These are phyloP conservation scores for Ogataea minuta DNA, from an alignment of 805 yeast species.

Conservation along the genomic window DNA sequence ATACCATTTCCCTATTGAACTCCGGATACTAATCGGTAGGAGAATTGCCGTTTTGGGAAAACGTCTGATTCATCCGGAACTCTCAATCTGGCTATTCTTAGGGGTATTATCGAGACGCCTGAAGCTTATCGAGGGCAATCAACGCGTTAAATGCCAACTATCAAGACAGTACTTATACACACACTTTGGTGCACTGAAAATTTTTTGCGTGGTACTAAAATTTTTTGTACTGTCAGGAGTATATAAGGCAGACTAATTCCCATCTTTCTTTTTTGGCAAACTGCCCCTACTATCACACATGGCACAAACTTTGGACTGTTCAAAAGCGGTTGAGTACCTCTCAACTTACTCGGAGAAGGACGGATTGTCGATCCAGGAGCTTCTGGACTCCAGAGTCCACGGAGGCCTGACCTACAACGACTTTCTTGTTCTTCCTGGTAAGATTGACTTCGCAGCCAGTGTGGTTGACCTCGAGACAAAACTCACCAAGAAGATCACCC, in stretches of 20 bases:
- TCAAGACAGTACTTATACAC: too few species aligned
- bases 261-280: constrained; percentile 27
- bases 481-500: constrained; percentile 86
- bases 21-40: constrained; percentile 11
- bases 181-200: constrained; percentile 1
- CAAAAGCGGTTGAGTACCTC: constrained; percentile 69
- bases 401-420: constrained; percentile 99
- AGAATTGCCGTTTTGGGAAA: constrained; percentile 7
- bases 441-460: constrained; percentile 83
- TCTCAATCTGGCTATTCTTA: too few species aligned
- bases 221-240: constrained; percentile 11
- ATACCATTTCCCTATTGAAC: constrained; percentile 5
- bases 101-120: too few species aligned
- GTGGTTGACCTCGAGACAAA: constrained; percentile 76
- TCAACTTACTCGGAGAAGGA: constrained; percentile 67
- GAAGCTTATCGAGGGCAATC: too few species aligned
- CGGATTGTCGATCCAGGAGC: constrained; percentile 77
- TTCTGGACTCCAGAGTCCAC: constrained; percentile 85
- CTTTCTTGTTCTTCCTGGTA: constrained; percentile 92
- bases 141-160: too few species aligned
- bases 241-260: constrained; percentile 5
- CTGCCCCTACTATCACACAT: constrained; percentile 18
- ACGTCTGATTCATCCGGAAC: too few species aligned
- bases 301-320: constrained; percentile 32
- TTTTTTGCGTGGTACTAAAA: constrained; percentile 2